These are phyloP conservation scores for Sodiomyces alkalinus DNA, from an alignment of 2,329 filamentous ascomycete species.

Conservation along the genomic window DNA sequence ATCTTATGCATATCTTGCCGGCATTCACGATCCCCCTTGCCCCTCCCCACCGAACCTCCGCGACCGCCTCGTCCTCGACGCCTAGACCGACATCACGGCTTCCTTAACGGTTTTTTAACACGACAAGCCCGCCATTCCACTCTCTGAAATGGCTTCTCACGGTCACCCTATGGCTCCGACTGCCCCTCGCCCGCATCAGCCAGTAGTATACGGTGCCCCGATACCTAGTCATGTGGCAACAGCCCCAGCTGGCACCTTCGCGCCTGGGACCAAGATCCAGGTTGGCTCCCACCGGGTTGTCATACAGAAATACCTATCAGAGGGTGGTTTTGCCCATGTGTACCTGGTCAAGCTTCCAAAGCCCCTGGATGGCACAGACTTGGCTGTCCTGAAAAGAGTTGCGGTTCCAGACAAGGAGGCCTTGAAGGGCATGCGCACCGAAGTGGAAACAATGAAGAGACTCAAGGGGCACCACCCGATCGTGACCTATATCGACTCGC, in stretches of 20 bases:
- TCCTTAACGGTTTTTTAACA: too few species aligned
- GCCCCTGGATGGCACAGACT: conserved; percentile 61
- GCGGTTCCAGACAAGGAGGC: conserved; percentile 93
- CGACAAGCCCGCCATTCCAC: conserved; percentile 1
- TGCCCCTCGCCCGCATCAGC: conserved; percentile 14
- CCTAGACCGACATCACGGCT: not conserved
- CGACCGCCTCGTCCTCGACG: conserved; percentile 1
- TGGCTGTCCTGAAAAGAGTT: conserved; percentile 83
- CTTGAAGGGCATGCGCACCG: conserved; percentile 88
- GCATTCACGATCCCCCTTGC: conserved; percentile 2
- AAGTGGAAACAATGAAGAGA: conserved; percentile 99
- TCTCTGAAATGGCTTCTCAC: conserved; percentile 6
- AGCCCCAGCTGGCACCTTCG: conserved; percentile 71
- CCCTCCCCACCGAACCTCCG: conserved; percentile 3
- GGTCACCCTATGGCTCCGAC: conserved; percentile 7
- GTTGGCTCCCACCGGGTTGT: conserved; percentile 84
- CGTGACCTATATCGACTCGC: conserved; percentile 96
- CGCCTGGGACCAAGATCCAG: conserved; percentile 90
- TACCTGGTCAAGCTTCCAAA: conserved; percentile 83
- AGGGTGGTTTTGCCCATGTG: conserved; percentile 95
- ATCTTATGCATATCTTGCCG: too few species aligned
- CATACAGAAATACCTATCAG: conserved; percentile 93
- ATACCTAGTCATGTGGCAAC: conserved; percentile 18
- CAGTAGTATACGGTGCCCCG: conserved; percentile 27
- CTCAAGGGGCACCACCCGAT: conserved; percentile 92